Evolutionary conservation across 129 eudicot genomes (phyloP).

Genomic region (Tagetes erecta): DNA sequence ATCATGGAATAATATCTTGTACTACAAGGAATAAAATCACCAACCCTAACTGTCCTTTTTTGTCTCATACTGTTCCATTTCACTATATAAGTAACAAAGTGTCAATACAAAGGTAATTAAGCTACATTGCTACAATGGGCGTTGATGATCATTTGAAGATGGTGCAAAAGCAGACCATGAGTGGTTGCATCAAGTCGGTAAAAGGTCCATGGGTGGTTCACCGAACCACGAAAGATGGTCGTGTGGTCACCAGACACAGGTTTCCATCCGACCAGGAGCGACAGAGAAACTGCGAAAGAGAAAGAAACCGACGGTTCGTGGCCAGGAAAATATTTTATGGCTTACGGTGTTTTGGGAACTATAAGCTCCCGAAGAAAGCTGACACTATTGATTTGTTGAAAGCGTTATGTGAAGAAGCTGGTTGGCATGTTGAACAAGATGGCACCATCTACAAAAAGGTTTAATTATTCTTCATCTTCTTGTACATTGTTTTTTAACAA

Average conservation of each 20-base stretch:
- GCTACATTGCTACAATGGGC: background rate
- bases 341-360: slow-evolving; percentile 50
- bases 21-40: slow-evolving; percentile 33
- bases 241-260: slow-evolving; percentile 38
- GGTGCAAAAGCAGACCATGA: slow-evolving; percentile 19
- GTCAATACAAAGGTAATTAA: background rate
- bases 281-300: slow-evolving; percentile 47
- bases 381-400: slow-evolving; percentile 51
- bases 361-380: slow-evolving; percentile 45
- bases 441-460: slow-evolving; percentile 55
- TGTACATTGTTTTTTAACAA: background rate
- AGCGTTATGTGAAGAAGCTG: slow-evolving; percentile 65
- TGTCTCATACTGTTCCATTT: slow-evolving; percentile 19
- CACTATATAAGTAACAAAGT: slow-evolving; percentile 4
- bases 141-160: background rate
- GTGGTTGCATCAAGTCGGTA: slow-evolving; percentile 23
- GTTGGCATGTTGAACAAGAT: slow-evolving; percentile 64
- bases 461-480: background rate
- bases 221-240: slow-evolving; percentile 47
- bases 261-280: slow-evolving; percentile 52
- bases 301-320: slow-evolving; percentile 38
- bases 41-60: slow-evolving; percentile 15
- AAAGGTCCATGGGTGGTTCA: slow-evolving; percentile 69
- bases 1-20: slow-evolving; percentile 29
- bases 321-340: slow-evolving; percentile 49